These are phyloP conservation scores for Boletus tomentosulus DNA, from an alignment of 768 basidiomycete species.

Conservation along the genomic window DNA sequence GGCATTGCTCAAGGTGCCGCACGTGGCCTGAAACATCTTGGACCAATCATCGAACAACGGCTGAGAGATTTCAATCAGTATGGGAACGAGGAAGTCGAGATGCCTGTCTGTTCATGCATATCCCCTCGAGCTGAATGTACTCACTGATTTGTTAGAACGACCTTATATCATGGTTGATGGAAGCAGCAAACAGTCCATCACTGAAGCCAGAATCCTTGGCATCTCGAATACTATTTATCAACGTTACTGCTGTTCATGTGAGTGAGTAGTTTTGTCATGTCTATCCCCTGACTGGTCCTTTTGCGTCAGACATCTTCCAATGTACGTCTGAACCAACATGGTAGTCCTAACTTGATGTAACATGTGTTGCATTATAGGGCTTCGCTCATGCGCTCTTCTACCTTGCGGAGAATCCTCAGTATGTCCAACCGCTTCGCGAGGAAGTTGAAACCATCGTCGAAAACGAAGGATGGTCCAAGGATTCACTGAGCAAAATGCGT, in stretches of 20 bases:
- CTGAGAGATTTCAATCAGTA: background rate
- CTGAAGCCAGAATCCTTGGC: slow-evolving; percentile 20
- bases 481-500: slow-evolving; percentile 11
- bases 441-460: slow-evolving; percentile 11
- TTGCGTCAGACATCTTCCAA: slow-evolving; percentile 8
- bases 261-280: background rate
- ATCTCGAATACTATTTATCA: slow-evolving; percentile 5
- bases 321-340: background rate
- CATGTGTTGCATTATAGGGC: background rate
- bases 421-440: slow-evolving; percentile 12
- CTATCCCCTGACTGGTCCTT: background rate
- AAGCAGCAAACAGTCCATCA: slow-evolving; percentile 17
- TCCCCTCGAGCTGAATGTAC: background rate
- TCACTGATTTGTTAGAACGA: slow-evolving; percentile 26
- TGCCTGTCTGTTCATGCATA: background rate
- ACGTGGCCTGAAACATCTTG: slow-evolving; percentile 11
- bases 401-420: slow-evolving; percentile 14
- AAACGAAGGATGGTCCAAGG: slow-evolving; percentile 19
- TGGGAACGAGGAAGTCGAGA: background rate
- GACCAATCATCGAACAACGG: slow-evolving; percentile 31
- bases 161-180: slow-evolving; percentile 32
- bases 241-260: slow-evolving; percentile 23
- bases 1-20: background rate
- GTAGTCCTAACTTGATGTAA: background rate
- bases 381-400: slow-evolving; percentile 9